phyloP scores from a whole-genome alignment of 257 asterid genomes.

The Capsicum pubescens region DNA sequence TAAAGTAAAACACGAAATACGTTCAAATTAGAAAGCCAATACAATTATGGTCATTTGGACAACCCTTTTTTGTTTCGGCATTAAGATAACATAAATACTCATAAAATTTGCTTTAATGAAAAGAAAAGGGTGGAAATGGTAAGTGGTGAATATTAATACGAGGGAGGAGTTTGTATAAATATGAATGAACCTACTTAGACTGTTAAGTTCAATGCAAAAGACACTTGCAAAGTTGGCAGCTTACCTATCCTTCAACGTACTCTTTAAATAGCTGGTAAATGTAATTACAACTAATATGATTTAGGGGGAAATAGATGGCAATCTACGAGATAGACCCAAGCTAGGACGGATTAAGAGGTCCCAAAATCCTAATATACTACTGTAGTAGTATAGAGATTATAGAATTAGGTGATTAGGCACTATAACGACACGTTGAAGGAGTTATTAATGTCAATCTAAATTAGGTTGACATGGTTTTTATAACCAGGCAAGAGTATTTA shows the following conservation, averaged over 20 bases:
- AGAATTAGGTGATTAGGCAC: background rate
- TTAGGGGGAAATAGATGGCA: background rate
- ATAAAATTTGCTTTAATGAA: background rate
- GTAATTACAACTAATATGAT: background rate
- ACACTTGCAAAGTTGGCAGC: conserved; percentile 15
- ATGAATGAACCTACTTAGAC: background rate
- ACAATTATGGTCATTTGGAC: background rate
- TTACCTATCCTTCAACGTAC: background rate
- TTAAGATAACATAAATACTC: conserved; percentile 11
- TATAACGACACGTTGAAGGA: background rate
- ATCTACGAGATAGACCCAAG: background rate
- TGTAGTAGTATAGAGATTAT: background rate
- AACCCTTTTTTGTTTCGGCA: background rate
- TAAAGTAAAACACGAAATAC: background rate
- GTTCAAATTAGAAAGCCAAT: background rate
- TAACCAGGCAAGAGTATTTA: background rate
- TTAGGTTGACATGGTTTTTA: background rate
- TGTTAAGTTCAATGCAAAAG: conserved; percentile 14
- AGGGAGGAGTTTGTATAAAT: background rate
- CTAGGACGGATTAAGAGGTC: conserved; percentile 25
- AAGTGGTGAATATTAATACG: background rate
- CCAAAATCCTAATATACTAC: background rate
- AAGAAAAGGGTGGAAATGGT: background rate
- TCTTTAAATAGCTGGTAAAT: background rate
- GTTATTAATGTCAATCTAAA: too few relatives aligned